Evolutionary conservation across 495 filamentous ascomycete genomes (phyloP), one percentile per base, ranked within the genome.

Genomic region (Tuber indicum): DNA sequence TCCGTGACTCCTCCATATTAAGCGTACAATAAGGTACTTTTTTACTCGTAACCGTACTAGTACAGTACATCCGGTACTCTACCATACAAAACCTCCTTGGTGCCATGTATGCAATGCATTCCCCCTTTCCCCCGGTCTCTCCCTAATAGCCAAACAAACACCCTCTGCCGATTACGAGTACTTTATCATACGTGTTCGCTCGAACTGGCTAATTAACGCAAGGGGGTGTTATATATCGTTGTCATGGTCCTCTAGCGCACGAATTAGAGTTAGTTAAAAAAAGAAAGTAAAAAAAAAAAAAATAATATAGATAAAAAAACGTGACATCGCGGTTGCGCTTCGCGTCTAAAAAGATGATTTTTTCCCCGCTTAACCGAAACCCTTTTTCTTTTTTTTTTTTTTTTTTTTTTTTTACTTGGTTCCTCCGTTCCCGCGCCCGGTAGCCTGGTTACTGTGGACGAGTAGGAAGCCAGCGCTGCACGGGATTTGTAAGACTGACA

Each of bases 401-500:
- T 47, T 47, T 21, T 21, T 47, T 26, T 4, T 62, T 62, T 66
- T 66, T 66, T 66, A 26, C 26, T 26, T 66, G n/a, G n/a, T 32
- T 66, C 58, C 32, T 7, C n/a, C n/a, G 3, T 21, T 58, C 58
- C 26, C 26, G n/a, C 32, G 10, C n/a, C 58, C 58, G 58, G 58
- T 32, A 66, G 58, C 58, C 12, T 32, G 58, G 58, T 66, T 66
- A 66, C 58, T 10, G 12, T 32, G 12, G 58, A 10, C n/a, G 26
- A 32, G 12, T 66, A 32, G 12, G 58, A 14, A 10, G 58, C 26
- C n/a, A 58, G 12, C 32, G 5, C 12, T 66, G 26, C 12, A 32
- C 58, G 58, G 26, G 58, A 32, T 66, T 66, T 66, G 58, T 66
- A 66, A 66, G 58, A 66, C 58, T 66, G 58, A 66, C 58, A 66